Evolutionary conservation across 1,284 basidiomycete species (phyloP).

Genomic region (Naganishia sp.): DNA sequence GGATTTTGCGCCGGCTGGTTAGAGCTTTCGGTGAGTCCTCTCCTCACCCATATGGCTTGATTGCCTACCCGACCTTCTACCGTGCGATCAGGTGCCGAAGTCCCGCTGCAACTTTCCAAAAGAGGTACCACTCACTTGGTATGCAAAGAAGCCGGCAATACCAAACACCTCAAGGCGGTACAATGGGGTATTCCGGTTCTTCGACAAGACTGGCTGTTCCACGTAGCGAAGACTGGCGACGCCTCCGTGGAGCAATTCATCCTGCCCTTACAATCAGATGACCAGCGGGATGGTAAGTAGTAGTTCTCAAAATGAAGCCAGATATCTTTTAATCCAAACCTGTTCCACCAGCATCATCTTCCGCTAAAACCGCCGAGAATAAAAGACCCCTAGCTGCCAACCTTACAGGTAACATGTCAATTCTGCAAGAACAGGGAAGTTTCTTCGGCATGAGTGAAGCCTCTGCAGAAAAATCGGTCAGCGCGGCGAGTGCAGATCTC

Average conservation of each 20-base stretch:
- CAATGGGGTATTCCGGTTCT: constrained; percentile 48
- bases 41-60: neutral
- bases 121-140: constrained; percentile 46
- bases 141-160: constrained; percentile 37
- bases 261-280: constrained; percentile 25
- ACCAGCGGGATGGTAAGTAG: constrained; percentile 10
- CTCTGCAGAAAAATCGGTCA: constrained; percentile 6
- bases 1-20: constrained; percentile 20
- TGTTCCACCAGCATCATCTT: neutral
- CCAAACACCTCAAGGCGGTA: constrained; percentile 44
- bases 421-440: constrained; percentile 21
- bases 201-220: constrained; percentile 44
- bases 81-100: constrained; percentile 17
- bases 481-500: neutral
- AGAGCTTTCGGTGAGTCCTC: constrained; percentile 17
- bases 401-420: constrained; percentile 26
- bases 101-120: constrained; percentile 17
- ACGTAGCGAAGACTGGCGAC: constrained; percentile 41
- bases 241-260: constrained; percentile 37
- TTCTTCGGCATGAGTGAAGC: constrained; percentile 28
- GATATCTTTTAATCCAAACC: neutral
- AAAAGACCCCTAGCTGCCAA: constrained; percentile 6
- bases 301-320: neutral
- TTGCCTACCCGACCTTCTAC: neutral
- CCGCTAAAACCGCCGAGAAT: neutral